phyloP scores from a whole-genome alignment of 768 basidiomycete species.

The Gloeostereum incarnatum region DNA sequence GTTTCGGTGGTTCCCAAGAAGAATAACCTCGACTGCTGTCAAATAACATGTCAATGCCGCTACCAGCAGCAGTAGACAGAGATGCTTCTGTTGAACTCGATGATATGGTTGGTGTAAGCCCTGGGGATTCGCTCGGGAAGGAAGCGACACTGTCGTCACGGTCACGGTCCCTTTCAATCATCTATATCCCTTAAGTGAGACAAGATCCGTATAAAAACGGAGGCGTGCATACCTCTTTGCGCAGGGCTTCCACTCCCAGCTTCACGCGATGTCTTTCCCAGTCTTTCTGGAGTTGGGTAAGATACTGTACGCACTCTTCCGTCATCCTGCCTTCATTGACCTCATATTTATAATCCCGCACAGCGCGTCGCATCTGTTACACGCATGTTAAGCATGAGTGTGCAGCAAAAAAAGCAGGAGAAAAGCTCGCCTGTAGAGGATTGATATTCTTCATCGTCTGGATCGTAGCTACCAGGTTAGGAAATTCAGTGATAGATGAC shows the following conservation, averaged over 20 bases:
- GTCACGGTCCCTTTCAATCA: constrained; percentile 62
- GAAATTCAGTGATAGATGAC: constrained; percentile 83
- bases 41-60: constrained; percentile 78
- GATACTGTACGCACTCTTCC: constrained; percentile 91
- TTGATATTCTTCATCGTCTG: constrained; percentile 83
- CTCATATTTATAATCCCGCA: constrained; percentile 90
- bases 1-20: constrained; percentile 68
- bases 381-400: neutral
- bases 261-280: constrained; percentile 93
- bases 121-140: constrained; percentile 27
- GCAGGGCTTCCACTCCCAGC: constrained; percentile 74
- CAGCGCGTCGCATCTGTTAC: constrained; percentile 83
- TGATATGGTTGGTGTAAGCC: constrained; percentile 18
- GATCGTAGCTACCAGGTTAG: constrained; percentile 82
- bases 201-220: neutral
- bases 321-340: constrained; percentile 89
- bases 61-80: constrained; percentile 31
- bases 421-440: constrained; percentile 66
- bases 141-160: constrained; percentile 50
- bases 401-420: neutral
- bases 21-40: constrained; percentile 56
- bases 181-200: constrained; percentile 38
- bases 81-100: constrained; percentile 27
- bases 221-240: constrained; percentile 54
- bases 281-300: constrained; percentile 92